A percentile compares a stretch with the other conserved stretches of the same genome.
Evolutionary conservation across 202 grass and related monocot genomes (phyloP).

Genomic region (Dendrocalamus latiflorus): DNA sequence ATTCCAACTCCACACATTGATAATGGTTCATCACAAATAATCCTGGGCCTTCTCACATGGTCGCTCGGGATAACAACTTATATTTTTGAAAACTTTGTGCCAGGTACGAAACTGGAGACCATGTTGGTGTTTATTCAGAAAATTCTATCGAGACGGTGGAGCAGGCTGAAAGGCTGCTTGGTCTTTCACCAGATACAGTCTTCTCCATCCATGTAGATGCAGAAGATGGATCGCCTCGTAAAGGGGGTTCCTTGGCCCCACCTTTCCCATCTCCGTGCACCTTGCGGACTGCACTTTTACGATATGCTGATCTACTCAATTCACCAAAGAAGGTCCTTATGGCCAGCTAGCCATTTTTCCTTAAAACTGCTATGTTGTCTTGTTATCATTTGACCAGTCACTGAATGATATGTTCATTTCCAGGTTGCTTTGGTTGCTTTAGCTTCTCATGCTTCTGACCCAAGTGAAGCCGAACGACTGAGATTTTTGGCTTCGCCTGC

Average conservation of each 20-base stretch:
- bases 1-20: too few relatives aligned
- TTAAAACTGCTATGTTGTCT: background rate
- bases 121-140: conserved; percentile 82
- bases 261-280: conserved; percentile 80
- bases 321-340: conserved; percentile 71
- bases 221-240: conserved; percentile 69
- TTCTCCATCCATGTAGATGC: conserved; percentile 75
- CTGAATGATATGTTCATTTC: conserved; percentile 6
- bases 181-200: conserved; percentile 55
- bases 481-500: conserved; percentile 84
- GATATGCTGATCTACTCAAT: conserved; percentile 79
- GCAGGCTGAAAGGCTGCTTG: conserved; percentile 63
- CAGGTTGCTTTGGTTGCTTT: conserved; percentile 90
- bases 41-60: too few relatives aligned
- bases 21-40: too few relatives aligned
- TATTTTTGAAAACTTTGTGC: conserved; percentile 11
- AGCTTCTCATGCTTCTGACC: conserved; percentile 74
- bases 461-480: conserved; percentile 62
- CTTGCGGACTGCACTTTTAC: conserved; percentile 66
- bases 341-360: background rate
- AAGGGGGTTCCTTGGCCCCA: conserved; percentile 58
- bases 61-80: background rate
- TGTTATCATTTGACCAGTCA: background rate
- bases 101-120: conserved; percentile 91
- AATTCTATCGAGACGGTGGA: conserved; percentile 68